Evolutionary conservation across 352 stramenopile genomes (phyloP), one percentile per base, ranked within the genome.

Genomic region (Pythium utonaiense): DNA sequence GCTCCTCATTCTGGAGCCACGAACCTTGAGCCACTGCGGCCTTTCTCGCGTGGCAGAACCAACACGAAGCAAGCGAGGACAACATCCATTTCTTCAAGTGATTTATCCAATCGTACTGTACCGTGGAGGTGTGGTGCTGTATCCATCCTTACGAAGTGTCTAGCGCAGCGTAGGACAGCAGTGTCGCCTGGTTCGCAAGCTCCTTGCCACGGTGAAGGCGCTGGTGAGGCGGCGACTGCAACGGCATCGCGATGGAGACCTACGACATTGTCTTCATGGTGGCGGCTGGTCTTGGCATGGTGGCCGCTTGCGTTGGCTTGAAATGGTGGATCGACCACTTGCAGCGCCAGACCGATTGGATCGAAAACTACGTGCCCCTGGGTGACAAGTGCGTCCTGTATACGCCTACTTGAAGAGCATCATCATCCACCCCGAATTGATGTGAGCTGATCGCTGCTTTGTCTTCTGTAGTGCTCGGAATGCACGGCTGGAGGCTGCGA

Each of bases 331-430:
- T 13, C 22, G n/a, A 3, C 22, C 24, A 50, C 25, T 51, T 33
- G 24, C 12, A 31, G 8, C 53, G 53, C 53, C 49, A 38, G 24
- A 27, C 24, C 36, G 40, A 44, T 24, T 59, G 53, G 53, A 59
- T 59, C 53, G 45, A 59, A 8, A 17, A 59, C 40, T 17, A 51
- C 53, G 53, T 59, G 53, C 53, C 53, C 9, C 36, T 59, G 10
- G 53, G 53, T 5, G 36, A 59, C 53, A 59, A 50, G 53, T 59
- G 19, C 52, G 22, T 50, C n/a, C n/a, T n/a, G n/a, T n/a, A n/a
- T n/a, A n/a, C n/a, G n/a, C n/a, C n/a, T n/a, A n/a, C n/a, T n/a
- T n/a, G n/a, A n/a, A n/a, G n/a, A n/a, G n/a, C n/a, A n/a, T n/a
- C n/a, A n/a, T n/a, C n/a, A n/a, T n/a, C n/a, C n/a, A n/a, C n/a